phyloP scores from a whole-genome alignment of 345 rosid genomes.

The Moricandia arvensis region DNA sequence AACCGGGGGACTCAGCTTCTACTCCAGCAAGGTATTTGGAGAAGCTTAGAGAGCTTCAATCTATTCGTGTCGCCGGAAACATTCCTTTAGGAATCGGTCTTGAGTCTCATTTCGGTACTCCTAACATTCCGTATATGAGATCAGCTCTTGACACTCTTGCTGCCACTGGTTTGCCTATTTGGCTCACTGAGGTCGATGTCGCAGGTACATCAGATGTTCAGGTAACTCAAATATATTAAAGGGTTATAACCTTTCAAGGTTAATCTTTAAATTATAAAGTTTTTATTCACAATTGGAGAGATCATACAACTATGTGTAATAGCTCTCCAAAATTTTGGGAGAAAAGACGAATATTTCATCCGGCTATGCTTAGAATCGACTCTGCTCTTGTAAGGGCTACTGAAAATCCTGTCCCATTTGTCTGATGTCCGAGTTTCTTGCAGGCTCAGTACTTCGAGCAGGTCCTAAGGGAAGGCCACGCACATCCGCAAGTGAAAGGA shows the following conservation, averaged over 20 bases:
- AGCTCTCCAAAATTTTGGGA: too few relatives aligned
- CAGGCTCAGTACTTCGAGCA: conserved; percentile 61
- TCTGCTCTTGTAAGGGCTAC: too few relatives aligned
- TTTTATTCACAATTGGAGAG: too few relatives aligned
- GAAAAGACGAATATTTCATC: too few relatives aligned
- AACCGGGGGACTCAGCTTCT: conserved; percentile 37
- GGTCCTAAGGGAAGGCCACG: conserved; percentile 61
- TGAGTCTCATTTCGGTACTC: conserved; percentile 57
- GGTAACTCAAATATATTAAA: conserved; percentile 7
- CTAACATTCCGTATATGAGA: conserved; percentile 67
- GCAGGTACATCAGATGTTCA: conserved; percentile 11
- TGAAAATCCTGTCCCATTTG: too few relatives aligned
- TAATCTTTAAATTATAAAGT: too few relatives aligned
- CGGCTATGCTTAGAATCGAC: too few relatives aligned
- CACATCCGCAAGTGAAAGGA: conserved; percentile 66
- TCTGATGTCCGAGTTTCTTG: neutral
- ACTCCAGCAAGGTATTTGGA: conserved; percentile 47
- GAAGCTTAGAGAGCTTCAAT: conserved; percentile 46
- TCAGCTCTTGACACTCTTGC: conserved; percentile 61
- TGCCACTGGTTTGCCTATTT: conserved; percentile 51
- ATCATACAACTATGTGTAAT: too few relatives aligned
- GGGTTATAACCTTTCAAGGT: too few relatives aligned
- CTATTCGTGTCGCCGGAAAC: conserved; percentile 7
- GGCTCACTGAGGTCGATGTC: conserved; percentile 85
- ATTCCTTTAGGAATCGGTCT: conserved; percentile 65